Base-by-base conservation (phyloP, 495 filamentous ascomycete species). In the Cladorrhinum samala region DNA sequence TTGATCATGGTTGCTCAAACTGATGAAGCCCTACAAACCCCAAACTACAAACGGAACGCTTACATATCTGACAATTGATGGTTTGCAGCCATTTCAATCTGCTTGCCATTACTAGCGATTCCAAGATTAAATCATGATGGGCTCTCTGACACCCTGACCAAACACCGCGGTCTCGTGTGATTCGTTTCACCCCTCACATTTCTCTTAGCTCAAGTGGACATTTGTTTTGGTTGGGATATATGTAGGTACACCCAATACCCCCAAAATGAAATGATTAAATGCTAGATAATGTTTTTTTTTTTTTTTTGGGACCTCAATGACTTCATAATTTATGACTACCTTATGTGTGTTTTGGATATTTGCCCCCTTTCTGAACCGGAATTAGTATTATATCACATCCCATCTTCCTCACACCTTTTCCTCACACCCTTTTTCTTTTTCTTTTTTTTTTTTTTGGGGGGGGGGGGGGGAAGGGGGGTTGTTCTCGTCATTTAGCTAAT, bases 111-210 rank as follows among this genome's bases (percentile, higher is more conserved):
- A 73, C 73, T 70, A 45, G 72, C 71, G 64, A 54, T 75, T 80
- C 79, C 79, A 70, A 81, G 61, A 81, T 64, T 23, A 63, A 72
- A 53, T 2, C 41, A 47, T 52, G 50, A 65, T 72, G 78, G 77
- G 78, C 77, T 80, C 80, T 83, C 80, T 83, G 79, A 82, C 71
- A 71, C 77, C 73, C 49, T 61, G 73, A 70, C 74, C 69, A n/a
- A n/a, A n/a, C n/a, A n/a, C n/a, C n/a, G 63, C 78, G 72, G 73
- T 73, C 66, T 61, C 66, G 73, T n/a, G 77, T 70, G 70, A 75
- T 74, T 83, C 79, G 79, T 83, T 83, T 82, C 80, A 77, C 78
- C 74, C 78, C 71, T 65, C 50, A 66, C 61, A 68, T 68, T 61
- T 59, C 49, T 27, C 42, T 23, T 47, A 21, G 41, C 55, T 37